Base-by-base conservation (phyloP, 108 stramenopile species). In the Aurantiochytrium sp. region DNA sequence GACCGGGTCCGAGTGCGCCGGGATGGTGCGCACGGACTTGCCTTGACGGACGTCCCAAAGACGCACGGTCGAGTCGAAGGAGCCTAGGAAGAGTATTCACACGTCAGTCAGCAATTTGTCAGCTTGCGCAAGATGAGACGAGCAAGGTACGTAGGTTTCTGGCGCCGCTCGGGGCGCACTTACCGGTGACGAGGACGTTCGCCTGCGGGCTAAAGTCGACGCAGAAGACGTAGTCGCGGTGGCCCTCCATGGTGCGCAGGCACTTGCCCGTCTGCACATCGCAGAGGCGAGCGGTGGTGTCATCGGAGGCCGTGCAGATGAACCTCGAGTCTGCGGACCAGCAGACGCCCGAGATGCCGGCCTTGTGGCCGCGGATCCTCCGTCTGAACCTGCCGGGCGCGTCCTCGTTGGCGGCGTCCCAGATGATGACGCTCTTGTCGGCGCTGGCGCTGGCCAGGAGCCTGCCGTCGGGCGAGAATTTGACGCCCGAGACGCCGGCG, bases 1-100 rank as follows among this genome's bases (percentile, higher is more conserved):
- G 15, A 98, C 97, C 22, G 98, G 98, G 91, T 98, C 97, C 31
- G 95, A 95, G 91, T 98, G 98, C 0, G 97, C 96, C 15, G 96
- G 96, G 54, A 98, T 88, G 22, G 97, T 97, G 50, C 92, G 90
- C 0, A 98, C 94, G 88, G 96, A 96, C 27, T 96, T 95, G 3
- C 97, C 97, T 36, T 92, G 93, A 2, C 97, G 94, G 4, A 97
- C 91, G 89, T 98, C 98, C 97, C 97, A 98, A 8, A 98, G 68
- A 86, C 97, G 96, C 37, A 98, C 97, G 4, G 95, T 97, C 87
- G 97, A 96, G 87, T 98, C 97, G 88, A 95, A 97, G 48, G 92
- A 92, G 3, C 98, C 98, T 30, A 91, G 22, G 34, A 54, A 54
- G 17, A 54, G 17, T 19, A 54, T 54, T 21, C 12, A 54, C 53